A percentile compares a stretch with the other conserved stretches of the same genome.
These are phyloP conservation scores for Stephanodiscus triporus DNA, from an alignment of 108 stramenopile genomes.

Conservation along the genomic window DNA sequence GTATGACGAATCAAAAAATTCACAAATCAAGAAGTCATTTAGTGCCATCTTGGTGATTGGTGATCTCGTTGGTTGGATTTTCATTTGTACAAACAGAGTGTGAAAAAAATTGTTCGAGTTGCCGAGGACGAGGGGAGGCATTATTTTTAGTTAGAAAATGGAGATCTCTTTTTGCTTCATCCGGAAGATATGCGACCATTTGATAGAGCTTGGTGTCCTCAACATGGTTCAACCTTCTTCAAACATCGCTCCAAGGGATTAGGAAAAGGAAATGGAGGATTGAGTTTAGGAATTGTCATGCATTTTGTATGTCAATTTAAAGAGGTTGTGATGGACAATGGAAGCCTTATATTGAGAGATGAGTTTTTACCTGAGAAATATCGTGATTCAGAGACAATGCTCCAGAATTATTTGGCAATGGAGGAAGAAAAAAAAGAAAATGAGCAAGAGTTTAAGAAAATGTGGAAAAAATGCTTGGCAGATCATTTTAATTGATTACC, in stretches of 20 bases:
- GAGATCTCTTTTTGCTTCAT: not conserved
- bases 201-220: not conserved
- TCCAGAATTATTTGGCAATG: too few species aligned
- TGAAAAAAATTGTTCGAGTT: not conserved
- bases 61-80: not conserved
- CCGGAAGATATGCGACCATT: not conserved
- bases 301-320: not conserved
- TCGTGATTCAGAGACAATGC: too few species aligned
- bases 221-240: not conserved
- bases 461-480: too few species aligned
- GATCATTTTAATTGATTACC: too few species aligned
- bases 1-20: not conserved
- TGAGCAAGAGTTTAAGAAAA: too few species aligned
- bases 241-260: not conserved
- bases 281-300: constrained; percentile 2
- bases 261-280: not conserved
- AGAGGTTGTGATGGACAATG: not conserved
- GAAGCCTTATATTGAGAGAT: constrained; percentile 1
- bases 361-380: not conserved
- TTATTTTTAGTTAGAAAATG: not conserved
- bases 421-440: too few species aligned
- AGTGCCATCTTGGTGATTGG: constrained; percentile 1
- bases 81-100: constrained; percentile 1
- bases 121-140: not conserved
- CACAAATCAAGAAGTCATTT: not conserved